Base-by-base conservation (phyloP, 1,284 basidiomycete genomes). In the Sanghuangporus baumii region DNA sequence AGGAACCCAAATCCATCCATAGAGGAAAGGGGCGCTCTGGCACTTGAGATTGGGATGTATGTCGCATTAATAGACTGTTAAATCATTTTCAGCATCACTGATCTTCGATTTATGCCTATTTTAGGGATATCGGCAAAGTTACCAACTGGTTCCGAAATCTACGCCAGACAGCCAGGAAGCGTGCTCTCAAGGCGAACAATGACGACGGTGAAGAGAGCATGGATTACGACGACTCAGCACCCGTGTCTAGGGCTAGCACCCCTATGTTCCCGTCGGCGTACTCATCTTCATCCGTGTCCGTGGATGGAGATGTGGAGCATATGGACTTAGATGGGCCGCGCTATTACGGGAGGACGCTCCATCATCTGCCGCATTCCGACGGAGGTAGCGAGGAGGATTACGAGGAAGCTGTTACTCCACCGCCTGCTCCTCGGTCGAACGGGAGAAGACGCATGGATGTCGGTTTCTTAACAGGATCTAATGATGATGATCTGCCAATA, bases 81-180 rank as follows among this genome's bases (percentile, higher is more conserved):
- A 16, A 6, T 54, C 37, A 5, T 54, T 54, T 37, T 26, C 26
- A 16, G 20, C 31, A 54, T 31, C 52, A 11, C 52, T 54, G 52
- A 54, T 54, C 52, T 12, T 54, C 36, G 26, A 37, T 18, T 23
- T 54, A 6, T 31, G 12, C 16, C 52, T n/a, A 54, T 31, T 31
- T 55, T 63, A 89, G 88, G 88, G 88, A 91, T 73, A 74, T 90
- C 63, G 85, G 84, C 69, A 90, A 89, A 74, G 88, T 91, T 56
- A 90, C 88, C n/a, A 91, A 91, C 72, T 91, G 89, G 89, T 91
- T 91, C 79, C 79, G 89, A 47, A 91, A 91, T 71, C 77, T 89
- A 63, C 81, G 88, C 50, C 88, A 90, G 74, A 89, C 87, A 8
- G 80, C 87, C 38, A 78, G 88, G 60, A 88, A 85, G 73, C 83